Conservation (phyloP, 192 early-diverging fungal genomes). For the Tieghemiomyces parasiticus region DNA sequence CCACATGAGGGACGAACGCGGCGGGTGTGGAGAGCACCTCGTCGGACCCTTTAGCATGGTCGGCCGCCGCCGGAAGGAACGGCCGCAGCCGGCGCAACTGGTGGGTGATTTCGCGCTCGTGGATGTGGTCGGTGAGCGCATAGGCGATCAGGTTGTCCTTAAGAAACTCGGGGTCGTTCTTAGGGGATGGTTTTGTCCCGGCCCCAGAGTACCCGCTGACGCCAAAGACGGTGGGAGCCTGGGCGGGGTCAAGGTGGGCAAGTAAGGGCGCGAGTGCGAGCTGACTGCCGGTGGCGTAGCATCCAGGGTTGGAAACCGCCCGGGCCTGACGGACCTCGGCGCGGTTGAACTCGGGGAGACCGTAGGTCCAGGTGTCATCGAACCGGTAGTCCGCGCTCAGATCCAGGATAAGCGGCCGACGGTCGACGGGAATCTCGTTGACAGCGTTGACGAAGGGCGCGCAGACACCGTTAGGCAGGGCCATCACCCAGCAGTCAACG, state of each 20-base stretch:
- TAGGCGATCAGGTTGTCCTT: constrained; percentile 88
- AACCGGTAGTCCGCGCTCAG: constrained; percentile 92
- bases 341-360: constrained; percentile 73
- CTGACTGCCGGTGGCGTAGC: constrained; percentile 97
- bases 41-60: no score
- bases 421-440: constrained; percentile 30
- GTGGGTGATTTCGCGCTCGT: constrained; percentile 81
- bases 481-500: constrained; percentile 93
- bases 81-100: constrained; percentile 32
- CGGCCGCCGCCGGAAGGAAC: background rate
- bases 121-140: constrained; percentile 85
- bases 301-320: constrained; percentile 90
- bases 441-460: constrained; percentile 82
- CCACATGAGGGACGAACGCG: constrained; percentile 20
- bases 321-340: constrained; percentile 38
- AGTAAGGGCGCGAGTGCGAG: constrained; percentile 75
- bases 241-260: constrained; percentile 32
- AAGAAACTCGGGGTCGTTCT: constrained; percentile 83
- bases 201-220: constrained; percentile 98
- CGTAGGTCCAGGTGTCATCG: constrained; percentile 71
- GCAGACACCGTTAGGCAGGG: constrained; percentile 89
- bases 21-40: constrained; percentile 18
- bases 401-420: constrained; percentile 60
- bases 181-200: constrained; percentile 90
- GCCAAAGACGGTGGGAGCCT: constrained; percentile 72